Conservation (phyloP, 164 flowering plant genomes). For the Chimonanthus praecox region DNA sequence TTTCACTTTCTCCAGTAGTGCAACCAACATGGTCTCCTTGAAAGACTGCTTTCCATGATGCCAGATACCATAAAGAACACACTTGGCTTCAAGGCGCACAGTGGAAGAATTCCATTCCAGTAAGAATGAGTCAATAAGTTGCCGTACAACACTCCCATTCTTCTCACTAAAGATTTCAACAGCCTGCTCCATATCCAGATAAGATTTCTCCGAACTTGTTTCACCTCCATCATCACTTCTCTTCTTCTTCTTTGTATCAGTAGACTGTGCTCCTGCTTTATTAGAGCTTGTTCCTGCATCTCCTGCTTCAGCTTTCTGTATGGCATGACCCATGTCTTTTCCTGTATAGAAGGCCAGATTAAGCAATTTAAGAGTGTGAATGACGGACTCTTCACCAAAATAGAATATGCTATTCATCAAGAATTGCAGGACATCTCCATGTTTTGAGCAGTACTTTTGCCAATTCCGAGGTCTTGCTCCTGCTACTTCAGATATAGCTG, state of each 20-base stretch:
- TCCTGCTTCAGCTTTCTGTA: conserved; percentile 64
- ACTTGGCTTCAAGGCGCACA: conserved; percentile 83
- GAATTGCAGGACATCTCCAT: conserved; percentile 75
- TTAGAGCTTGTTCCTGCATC: conserved; percentile 56
- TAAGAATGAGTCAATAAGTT: conserved; percentile 77
- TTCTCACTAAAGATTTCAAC: conserved; percentile 64
- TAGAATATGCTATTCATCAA: conserved; percentile 70
- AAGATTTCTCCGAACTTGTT: conserved; percentile 68
- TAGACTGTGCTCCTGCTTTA: conserved; percentile 48
- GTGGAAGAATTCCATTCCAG: conserved; percentile 92
- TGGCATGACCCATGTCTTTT: conserved; percentile 48
- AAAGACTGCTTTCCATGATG: conserved; percentile 78
- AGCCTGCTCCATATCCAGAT: conserved; percentile 81
- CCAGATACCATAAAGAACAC: conserved; percentile 84
- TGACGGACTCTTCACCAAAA: conserved; percentile 86
- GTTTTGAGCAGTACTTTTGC: conserved; percentile 93
- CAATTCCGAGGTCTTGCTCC: conserved; percentile 93
- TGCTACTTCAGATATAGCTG: conserved; percentile 89
- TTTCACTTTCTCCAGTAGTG: conserved; percentile 66
- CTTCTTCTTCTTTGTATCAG: conserved; percentile 84
- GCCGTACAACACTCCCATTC: conserved; percentile 53
- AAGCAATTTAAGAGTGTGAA: conserved; percentile 78
- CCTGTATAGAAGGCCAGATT: conserved; percentile 85
- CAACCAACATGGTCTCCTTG: conserved; percentile 61
- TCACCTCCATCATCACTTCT: conserved; percentile 84